Conservation (phyloP, 495 filamentous ascomycete species). For the Podospora australis region DNA sequence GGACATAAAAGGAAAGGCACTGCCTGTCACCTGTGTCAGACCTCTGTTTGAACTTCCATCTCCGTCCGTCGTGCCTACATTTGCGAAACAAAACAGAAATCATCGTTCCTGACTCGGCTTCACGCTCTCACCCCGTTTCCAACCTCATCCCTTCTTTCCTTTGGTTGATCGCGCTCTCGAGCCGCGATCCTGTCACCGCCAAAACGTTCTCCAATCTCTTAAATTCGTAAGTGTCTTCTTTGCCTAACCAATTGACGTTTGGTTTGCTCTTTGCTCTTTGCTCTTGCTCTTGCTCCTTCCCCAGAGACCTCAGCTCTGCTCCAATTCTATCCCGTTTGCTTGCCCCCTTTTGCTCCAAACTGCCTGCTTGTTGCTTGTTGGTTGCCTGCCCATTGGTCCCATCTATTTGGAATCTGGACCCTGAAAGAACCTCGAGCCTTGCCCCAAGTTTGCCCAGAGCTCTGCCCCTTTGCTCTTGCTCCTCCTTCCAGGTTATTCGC, state of each 20-base stretch:
- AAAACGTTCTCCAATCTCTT: constrained; percentile 89
- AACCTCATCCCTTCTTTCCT: constrained; percentile 11
- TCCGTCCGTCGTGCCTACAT: neutral
- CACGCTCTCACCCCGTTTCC: neutral
- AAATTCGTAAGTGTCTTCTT: constrained; percentile 77
- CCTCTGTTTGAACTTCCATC: neutral
- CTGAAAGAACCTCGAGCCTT: no score
- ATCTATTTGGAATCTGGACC: no score
- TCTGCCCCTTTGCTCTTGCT: neutral
- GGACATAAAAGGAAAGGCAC: constrained; percentile 1
- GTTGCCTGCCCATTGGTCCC: neutral
- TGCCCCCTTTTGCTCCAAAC: neutral
- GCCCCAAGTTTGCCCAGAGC: neutral
- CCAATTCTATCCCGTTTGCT: neutral
- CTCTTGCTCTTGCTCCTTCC: neutral
- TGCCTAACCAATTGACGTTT: no score
- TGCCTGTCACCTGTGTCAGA: constrained; percentile 4
- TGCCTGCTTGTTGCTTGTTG: neutral
- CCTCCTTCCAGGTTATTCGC: no score
- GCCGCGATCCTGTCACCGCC: constrained; percentile 55
- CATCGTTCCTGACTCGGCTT: neutral
- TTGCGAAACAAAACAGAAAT: neutral
- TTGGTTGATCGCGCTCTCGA: constrained; percentile 43
- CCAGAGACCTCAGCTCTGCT: neutral
- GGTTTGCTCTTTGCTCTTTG: no score